Percentiles rank a stretch among this genome's conserved stretches.
Conservation (phyloP, 371 early-diverging fungal species). For the Umbelopsis sp. region DNA sequence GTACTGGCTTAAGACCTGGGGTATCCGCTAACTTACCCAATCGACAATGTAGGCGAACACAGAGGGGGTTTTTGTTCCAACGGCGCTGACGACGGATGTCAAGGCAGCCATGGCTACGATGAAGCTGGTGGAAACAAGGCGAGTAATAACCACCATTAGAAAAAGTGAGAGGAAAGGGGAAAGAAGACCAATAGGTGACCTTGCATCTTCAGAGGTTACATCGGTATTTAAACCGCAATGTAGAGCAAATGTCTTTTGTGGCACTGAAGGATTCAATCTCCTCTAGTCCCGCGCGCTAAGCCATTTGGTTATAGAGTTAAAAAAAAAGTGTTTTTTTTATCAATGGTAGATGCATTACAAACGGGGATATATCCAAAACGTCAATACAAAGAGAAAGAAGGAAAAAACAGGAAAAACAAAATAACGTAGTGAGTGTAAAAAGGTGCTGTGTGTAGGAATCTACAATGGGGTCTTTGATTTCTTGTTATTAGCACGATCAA, state of each 20-base stretch:
- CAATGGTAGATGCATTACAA: no score
- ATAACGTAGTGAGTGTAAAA: not conserved
- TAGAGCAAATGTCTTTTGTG: not conserved
- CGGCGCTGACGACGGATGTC: slow-evolving; percentile 8
- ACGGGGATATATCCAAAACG: no score
- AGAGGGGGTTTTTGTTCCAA: slow-evolving; percentile 3
- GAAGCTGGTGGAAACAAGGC: not conserved
- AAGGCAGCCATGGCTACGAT: slow-evolving; percentile 9
- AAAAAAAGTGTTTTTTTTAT: no score
- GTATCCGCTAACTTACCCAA: slow-evolving; percentile 30
- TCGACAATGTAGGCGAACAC: slow-evolving; percentile 43
- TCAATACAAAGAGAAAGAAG: no score
- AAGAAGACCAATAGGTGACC: not conserved
- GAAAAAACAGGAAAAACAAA: not conserved
- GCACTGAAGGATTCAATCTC: not conserved
- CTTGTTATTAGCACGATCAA: slow-evolving; percentile 32
- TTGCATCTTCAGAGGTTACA: not conserved
- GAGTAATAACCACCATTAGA: slow-evolving; percentile 20
- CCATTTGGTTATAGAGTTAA: no score
- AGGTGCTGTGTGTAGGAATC: not conserved
- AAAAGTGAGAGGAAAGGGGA: slow-evolving; percentile 14
- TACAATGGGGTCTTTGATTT: not conserved
- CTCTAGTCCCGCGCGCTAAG: not conserved
- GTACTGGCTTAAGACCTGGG: not conserved
- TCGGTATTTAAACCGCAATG: not conserved